Base-by-base conservation (phyloP, 345 rosid species). In the Nephelium lappaceum region DNA sequence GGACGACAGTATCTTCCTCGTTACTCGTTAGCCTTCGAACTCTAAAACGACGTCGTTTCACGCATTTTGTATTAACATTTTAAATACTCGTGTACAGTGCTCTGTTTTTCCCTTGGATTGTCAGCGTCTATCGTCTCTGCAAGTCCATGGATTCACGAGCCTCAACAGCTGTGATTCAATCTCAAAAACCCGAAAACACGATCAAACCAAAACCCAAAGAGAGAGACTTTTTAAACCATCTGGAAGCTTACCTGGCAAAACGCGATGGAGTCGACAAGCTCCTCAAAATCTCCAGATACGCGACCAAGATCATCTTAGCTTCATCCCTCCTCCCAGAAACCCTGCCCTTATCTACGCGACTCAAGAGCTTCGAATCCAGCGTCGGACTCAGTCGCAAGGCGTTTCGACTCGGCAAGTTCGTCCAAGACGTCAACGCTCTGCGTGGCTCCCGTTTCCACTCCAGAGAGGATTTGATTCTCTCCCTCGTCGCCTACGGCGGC, bases 301-400 rank as follows among this genome's bases (percentile, higher is more conserved):
- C 96, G 9, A 64, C 95, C 81, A 95, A 93, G 85, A 91, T 95
- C 89, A 81, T 93, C 73, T 83, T 95, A 64, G 80, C 95, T 79
- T 86, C 97, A 73, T 88, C 94, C 0, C 76, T 83, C 51, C 84
- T 89, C 75, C 87, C 91, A 19, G 92, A 90, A 77, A 21, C 88
- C 65, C 82, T 71, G 12, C 71, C 86, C 65, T 49, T 92, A 51
- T 78, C 58, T 11, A 53, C 25, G 45, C 86, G 92, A 0, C 90
- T 95, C 79, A 90, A 87, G 85, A 84, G 83, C 86, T 95, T 95
- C 88, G 99, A 95, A 75, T 92, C 99, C 11, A 93, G 93, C 68
- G 97, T 93, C 49, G 99, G 98, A n/a, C 85, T 95, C 45, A 95
- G 97, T 67, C 99, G 98, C 45, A 95, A 95, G 84, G 99, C 99